phyloP scores from a whole-genome alignment of 305 asterid genomes.

The Fraxinus albicans region DNA sequence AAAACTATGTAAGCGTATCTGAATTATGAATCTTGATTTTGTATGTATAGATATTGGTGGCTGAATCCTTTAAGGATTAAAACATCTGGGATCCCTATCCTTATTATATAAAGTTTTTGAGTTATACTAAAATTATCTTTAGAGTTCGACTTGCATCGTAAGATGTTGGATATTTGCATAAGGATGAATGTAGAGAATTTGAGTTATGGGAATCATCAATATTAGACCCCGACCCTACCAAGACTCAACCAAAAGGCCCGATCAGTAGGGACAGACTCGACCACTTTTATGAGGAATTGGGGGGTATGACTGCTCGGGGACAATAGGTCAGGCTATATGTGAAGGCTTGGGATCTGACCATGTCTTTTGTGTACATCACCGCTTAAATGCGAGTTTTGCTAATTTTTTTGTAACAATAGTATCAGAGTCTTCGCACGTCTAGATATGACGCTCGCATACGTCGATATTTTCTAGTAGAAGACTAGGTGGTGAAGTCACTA shows the following conservation, averaged over 20 bases:
- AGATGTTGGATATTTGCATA: not conserved
- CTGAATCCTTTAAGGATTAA: too few species aligned
- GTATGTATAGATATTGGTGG: too few species aligned
- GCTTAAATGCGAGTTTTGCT: not conserved
- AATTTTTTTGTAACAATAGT: not conserved
- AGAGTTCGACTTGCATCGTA: not conserved
- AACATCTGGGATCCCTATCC: too few species aligned
- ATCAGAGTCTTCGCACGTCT: not conserved
- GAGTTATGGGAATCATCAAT: not conserved
- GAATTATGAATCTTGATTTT: not conserved
- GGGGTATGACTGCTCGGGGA: not conserved
- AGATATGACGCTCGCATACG: not conserved
- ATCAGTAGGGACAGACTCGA: not conserved
- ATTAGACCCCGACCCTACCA: not conserved
- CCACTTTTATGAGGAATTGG: not conserved
- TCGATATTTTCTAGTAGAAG: not conserved
- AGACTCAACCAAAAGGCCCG: not conserved
- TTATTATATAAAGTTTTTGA: too few species aligned
- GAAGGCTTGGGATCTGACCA: not conserved
- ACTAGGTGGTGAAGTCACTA: not conserved
- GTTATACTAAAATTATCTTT: not conserved
- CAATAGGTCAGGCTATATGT: not conserved
- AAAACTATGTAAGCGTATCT: not conserved
- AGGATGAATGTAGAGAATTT: not conserved
- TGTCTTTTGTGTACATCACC: slow-evolving; percentile 3